Base-by-base conservation (phyloP, 2,329 filamentous ascomycete species). In the Neurospora sp. region DNA sequence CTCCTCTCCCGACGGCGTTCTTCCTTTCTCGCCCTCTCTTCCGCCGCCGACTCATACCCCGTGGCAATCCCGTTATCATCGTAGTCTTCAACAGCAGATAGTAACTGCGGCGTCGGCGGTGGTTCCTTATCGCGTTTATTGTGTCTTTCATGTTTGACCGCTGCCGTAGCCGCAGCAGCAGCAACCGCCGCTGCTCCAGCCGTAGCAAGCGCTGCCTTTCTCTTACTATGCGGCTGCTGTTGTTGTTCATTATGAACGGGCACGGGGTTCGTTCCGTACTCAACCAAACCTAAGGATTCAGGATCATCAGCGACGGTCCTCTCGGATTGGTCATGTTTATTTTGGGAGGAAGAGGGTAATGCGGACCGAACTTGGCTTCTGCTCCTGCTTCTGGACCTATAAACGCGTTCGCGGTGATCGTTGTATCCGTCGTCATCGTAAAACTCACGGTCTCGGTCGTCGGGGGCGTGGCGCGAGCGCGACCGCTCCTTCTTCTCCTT, bases 281-380 rank as follows among this genome's bases (percentile, higher is more conserved):
- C 86, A 84, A 90, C 86, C 84, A 89, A 84, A 81, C 87, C 88
- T 88, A 89, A 82, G 52, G 23, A 62, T 81, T 89, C 86, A 82
- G 84, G 84, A 86, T 89, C 87, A 89, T 73, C 71, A 72, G 70
- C 72, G 74, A 74, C 73, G 73, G 73, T 62, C 52, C 52, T 36
- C 23, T 62, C 23, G 46, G 19, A 28, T 23, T 23, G 43, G 23
- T 19, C 46, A 52, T 52, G 19, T 6, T 15, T 52, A 33, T 62
- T 62, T 73, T 73, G 80, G 80, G 77, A 81, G 80, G 78, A 84
- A 83, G 75, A 83, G 81, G 81, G 81, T 80, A 62, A 62, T 62
- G 81, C 80, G 81, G 83, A 81, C 77, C 76, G 76, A 58, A 70
- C 69, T 70, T 74, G 70, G 68, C 75, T 81, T 76, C 78, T 78